Evolutionary conservation across 495 filamentous ascomycete genomes (phyloP), one percentile per base, ranked within the genome.

Genomic region (Hypoxylon fuscum): DNA sequence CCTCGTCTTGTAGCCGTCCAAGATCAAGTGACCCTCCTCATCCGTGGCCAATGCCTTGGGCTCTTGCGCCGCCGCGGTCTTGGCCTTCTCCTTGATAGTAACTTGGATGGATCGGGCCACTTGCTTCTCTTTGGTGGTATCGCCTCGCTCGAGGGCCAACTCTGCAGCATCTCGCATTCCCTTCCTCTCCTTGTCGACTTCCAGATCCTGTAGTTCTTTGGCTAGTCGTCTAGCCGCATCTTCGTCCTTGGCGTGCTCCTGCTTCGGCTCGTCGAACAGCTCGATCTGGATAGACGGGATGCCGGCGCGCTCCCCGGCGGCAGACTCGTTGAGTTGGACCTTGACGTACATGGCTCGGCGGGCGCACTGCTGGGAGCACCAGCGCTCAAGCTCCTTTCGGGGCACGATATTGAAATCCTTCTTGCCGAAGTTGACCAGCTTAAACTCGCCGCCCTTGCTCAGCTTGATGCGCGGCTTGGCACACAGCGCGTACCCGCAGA

Each of bases 401-500:
- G 88, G 83, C 18, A 83, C 77, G 55, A 79, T 79, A 59, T 83
- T 81, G 72, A 85, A 76, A 48, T 81, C 76, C 31, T 76, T 68
- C 38, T 81, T 76, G 17, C 81, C 79, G 64, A 73, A 79, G 47
- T 70, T 60, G 43, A 78, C 22, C 50, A 81, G 43, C 65, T 84
- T 73, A 60, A 81, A 83, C 58, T 79, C 80, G 20, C 84, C 79
- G 58, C 55, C 81, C 68, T 43, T 34, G 31, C 48, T 29, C 4
- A 72, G 61, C 46, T 79, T 81, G 32, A 75, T 71, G 50, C 85
- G 82, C 17, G 81, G 76, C 2, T 76, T 74, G 2, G 85, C 79
- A 72, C 95, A 98, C 9, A 98, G 80, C 0, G 84, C 74, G 72
- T 97, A 98, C 0, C 92, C 94, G 76, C 95, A 98, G 2, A 81